Conservation (phyloP, 2,329 filamentous ascomycete species). For the Ceratocystiopsis brevicomis region DNA sequence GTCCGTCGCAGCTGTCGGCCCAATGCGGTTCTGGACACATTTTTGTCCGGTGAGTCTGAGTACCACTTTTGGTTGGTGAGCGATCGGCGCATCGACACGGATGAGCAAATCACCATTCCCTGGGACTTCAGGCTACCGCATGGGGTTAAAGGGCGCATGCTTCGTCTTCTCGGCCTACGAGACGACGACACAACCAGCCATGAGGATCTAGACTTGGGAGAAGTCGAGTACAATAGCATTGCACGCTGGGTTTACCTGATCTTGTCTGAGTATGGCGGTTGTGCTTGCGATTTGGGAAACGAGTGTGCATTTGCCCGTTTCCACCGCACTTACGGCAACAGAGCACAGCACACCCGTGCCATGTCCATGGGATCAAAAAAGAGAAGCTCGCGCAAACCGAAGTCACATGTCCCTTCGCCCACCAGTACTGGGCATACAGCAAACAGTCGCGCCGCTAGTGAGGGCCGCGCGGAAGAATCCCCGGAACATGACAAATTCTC, state of each 20-base stretch:
- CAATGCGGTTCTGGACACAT: conserved; percentile 75
- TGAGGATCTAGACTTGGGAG: conserved; percentile 35
- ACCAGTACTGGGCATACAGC: conserved; percentile 42
- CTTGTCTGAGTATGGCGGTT: conserved; percentile 61
- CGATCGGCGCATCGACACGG: conserved; percentile 49
- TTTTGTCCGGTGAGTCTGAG: conserved; percentile 56
- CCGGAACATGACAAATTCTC: conserved; percentile 33
- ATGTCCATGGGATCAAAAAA: conserved; percentile 19
- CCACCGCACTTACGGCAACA: conserved; percentile 35
- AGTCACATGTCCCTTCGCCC: conserved; percentile 36
- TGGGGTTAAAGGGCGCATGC: conserved; percentile 31
- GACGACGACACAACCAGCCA: conserved; percentile 35
- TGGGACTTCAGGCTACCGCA: conserved; percentile 51
- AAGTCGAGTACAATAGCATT: conserved; percentile 40
- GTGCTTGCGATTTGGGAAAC: conserved; percentile 48
- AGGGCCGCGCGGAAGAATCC: conserved; percentile 37
- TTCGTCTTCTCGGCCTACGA: conserved; percentile 40
- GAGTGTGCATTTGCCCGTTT: conserved; percentile 48
- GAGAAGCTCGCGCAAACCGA: conserved; percentile 32
- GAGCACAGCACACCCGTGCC: conserved; percentile 16
- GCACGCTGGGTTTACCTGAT: conserved; percentile 49
- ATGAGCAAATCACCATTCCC: conserved; percentile 42
- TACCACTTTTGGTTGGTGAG: conserved; percentile 91
- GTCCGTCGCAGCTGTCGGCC: conserved; percentile 82
- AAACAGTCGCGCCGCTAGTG: conserved; percentile 45